Percentiles rank a stretch among this genome's conserved stretches.
phyloP scores from a whole-genome alignment of 768 basidiomycete species.

The Lyophyllum decastes region DNA sequence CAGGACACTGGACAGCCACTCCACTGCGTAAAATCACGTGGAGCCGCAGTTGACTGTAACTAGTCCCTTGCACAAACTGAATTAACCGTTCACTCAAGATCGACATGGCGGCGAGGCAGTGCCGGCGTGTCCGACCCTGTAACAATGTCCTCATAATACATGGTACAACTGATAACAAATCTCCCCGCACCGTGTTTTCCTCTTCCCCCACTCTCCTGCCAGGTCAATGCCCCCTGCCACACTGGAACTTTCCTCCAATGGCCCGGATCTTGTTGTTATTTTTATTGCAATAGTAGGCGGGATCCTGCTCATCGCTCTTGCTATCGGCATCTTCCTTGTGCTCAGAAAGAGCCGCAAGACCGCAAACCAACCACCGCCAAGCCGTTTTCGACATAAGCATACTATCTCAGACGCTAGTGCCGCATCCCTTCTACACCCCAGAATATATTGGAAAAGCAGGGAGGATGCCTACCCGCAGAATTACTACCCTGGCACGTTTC shows the following conservation, averaged over 20 bases:
- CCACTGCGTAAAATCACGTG: slow-evolving; percentile 2
- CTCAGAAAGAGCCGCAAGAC: neutral
- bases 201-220: neutral
- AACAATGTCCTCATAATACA: neutral
- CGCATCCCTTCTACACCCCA: slow-evolving; percentile 2
- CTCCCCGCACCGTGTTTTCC: neutral
- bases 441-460: neutral
- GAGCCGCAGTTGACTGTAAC: neutral
- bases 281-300: neutral
- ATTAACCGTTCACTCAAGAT: neutral
- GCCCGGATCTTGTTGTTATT: neutral
- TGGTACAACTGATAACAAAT: neutral
- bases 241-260: neutral
- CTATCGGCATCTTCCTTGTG: neutral
- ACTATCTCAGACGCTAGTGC: neutral
- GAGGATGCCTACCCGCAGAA: neutral
- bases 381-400: neutral
- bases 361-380: neutral
- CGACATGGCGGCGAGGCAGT: slow-evolving; percentile 7
- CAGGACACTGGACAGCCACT: neutral
- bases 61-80: neutral
- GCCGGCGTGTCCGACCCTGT: neutral
- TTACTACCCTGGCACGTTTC: neutral
- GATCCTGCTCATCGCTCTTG: neutral
- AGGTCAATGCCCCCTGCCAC: neutral